These are phyloP conservation scores for Rhipidocladum racemiflorum DNA, from an alignment of 176 grass and related monocot genomes.

Conservation along the genomic window DNA sequence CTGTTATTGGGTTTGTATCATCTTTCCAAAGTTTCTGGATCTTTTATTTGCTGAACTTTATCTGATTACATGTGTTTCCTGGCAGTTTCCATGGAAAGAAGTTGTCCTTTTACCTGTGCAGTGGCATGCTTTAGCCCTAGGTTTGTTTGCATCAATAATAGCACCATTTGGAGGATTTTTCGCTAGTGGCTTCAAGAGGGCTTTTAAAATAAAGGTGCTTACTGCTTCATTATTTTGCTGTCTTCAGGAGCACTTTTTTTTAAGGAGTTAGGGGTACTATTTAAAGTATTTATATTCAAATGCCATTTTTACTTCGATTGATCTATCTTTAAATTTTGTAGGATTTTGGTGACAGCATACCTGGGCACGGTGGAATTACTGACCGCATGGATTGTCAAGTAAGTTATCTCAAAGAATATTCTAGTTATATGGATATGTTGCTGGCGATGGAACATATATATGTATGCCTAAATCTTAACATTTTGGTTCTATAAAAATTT, in stretches of 20 bases:
- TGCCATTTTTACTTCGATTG: constrained; percentile 8
- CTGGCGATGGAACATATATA: constrained; percentile 1
- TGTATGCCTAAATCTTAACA: background rate
- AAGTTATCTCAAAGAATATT: constrained; percentile 37
- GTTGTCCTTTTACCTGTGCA: constrained; percentile 79
- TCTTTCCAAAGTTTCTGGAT: constrained; percentile 24
- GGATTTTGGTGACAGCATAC: constrained; percentile 99
- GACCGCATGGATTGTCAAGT: constrained; percentile 99
- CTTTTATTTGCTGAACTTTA: background rate
- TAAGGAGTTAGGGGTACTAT: background rate
- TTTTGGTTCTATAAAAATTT: background rate
- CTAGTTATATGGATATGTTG: background rate
- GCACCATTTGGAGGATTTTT: constrained; percentile 99
- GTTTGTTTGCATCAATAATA: constrained; percentile 98
- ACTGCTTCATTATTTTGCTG: constrained; percentile 12
- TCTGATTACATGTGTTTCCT: constrained; percentile 35
- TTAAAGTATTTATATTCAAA: background rate
- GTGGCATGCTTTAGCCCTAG: constrained; percentile 94
- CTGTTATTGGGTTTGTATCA: background rate
- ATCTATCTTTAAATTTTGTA: constrained; percentile 38
- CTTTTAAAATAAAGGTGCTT: constrained; percentile 92
- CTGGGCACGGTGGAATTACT: constrained; percentile 96
- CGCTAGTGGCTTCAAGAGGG: constrained; percentile 94
- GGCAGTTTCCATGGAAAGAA: constrained; percentile 92
- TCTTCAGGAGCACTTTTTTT: background rate